Percentiles rank a stretch among this genome's conserved stretches.
phyloP scores from a whole-genome alignment of 2,329 filamentous ascomycete species.

The Colletotrichum viniferum region DNA sequence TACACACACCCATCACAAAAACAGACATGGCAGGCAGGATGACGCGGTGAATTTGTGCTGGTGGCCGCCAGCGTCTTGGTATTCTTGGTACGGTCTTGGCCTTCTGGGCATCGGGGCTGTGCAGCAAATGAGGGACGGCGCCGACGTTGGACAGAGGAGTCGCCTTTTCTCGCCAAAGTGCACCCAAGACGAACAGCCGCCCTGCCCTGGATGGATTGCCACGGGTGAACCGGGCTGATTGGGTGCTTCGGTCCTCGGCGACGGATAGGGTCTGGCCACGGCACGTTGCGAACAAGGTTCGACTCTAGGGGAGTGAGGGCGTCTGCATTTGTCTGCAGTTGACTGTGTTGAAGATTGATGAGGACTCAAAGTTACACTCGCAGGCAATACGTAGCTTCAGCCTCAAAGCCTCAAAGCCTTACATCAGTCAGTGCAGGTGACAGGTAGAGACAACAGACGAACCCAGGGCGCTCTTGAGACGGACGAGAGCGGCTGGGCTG shows the following conservation, averaged over 20 bases:
- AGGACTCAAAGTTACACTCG: background rate
- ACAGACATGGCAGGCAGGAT: background rate
- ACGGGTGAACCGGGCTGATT: background rate
- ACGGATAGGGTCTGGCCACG: background rate
- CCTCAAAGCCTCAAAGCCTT: background rate
- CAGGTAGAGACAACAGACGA: background rate
- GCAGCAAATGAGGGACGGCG: conserved; percentile 20
- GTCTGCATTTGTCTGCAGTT: background rate
- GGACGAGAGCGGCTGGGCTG: background rate
- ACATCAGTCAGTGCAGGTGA: background rate
- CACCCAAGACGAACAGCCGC: background rate
- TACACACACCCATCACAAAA: background rate
- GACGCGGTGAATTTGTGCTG: conserved; percentile 22
- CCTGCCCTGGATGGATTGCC: background rate
- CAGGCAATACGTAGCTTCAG: background rate
- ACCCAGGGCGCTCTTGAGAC: background rate
- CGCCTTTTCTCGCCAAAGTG: background rate
- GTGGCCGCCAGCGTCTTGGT: conserved; percentile 23
- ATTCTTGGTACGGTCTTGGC: conserved; percentile 24
- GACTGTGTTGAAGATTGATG: background rate
- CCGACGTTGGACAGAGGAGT: background rate
- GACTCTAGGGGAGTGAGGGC: background rate
- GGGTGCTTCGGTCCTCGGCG: background rate
- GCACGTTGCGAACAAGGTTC: background rate
- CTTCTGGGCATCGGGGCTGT: conserved; percentile 25